Percentiles rank a stretch among this genome's conserved stretches.
These are phyloP conservation scores for Phytophthora foliorum DNA, from an alignment of 352 stramenopile species.

Conservation along the genomic window DNA sequence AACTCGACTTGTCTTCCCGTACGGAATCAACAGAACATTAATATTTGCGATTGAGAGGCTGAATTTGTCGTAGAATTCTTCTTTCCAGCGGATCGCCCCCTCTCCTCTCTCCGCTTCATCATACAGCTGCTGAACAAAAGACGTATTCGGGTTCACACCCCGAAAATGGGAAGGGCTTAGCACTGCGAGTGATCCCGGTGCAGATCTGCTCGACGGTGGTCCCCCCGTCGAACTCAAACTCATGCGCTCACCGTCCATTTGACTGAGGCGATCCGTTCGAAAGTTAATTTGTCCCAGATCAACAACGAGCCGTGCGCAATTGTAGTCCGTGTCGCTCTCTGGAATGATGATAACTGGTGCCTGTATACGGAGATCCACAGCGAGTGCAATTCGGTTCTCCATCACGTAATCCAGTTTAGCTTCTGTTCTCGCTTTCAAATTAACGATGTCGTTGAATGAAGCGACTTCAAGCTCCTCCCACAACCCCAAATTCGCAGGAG, in stretches of 20 bases:
- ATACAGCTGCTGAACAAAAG: slow-evolving; percentile 88
- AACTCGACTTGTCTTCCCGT: slow-evolving; percentile 55
- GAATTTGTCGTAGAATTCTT: slow-evolving; percentile 94
- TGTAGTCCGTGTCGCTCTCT: slow-evolving; percentile 82
- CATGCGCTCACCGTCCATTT: slow-evolving; percentile 69
- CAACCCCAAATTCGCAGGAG: slow-evolving; percentile 76
- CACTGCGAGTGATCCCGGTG: slow-evolving; percentile 51
- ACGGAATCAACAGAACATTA: slow-evolving; percentile 84
- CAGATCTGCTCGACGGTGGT: slow-evolving; percentile 39
- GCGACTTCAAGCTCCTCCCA: slow-evolving; percentile 91
- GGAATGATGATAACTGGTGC: slow-evolving; percentile 88
- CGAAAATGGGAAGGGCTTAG: slow-evolving; percentile 46
- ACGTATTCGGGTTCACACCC: slow-evolving; percentile 60
- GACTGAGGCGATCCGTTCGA: slow-evolving; percentile 82
- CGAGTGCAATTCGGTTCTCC: slow-evolving; percentile 85
- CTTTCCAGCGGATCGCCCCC: slow-evolving; percentile 89
- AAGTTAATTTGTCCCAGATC: slow-evolving; percentile 90
- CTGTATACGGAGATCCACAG: slow-evolving; percentile 87
- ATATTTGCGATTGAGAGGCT: slow-evolving; percentile 85
- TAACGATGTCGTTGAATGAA: slow-evolving; percentile 93
- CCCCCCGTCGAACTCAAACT: slow-evolving; percentile 42
- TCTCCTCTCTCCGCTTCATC: slow-evolving; percentile 89
- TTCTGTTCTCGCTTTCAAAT: slow-evolving; percentile 87
- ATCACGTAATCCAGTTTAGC: slow-evolving; percentile 92
- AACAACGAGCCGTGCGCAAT: slow-evolving; percentile 81